Evolutionary conservation across 306 rosid species (phyloP), one percentile per base, ranked within the genome.

Genomic region (Herpetospermum pedunculosum): DNA sequence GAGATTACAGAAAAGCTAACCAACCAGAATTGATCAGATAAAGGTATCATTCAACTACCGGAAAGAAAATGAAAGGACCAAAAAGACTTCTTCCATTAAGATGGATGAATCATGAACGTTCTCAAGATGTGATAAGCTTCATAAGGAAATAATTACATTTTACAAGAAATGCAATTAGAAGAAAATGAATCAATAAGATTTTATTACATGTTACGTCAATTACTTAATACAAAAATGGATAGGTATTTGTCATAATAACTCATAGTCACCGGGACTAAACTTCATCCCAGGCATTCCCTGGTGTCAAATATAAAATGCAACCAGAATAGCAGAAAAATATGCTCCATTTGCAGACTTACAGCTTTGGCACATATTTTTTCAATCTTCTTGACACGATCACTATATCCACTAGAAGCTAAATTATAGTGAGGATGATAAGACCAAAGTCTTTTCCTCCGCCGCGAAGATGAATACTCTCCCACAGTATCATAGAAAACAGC

Each of bases 381-480:
- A 32, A 78, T 70, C 85, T 74, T 81, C 80, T 62, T 77, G 60
- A 48, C 77, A 76, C 55, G 37, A 72, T 77, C 81, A 69, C 78
- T 67, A 76, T 58, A 71, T 30, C 79, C 82, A 77, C 38, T 80
- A 55, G 73, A 63, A 79, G 79, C 78, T 63, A 34, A 68, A 63
- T 62, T 68, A 77, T 76, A 81, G 32, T 70, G 67, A 18, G 79
- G 77, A 82, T 62, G 55, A 50, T 67, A 63, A 46, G 91, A 89
- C 99, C 97, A 91, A 68, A 81, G 78, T 82, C 85, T 87, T 78
- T 75, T 76, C 82, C 87, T 87, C 79, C 97, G 86, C 96, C 99
- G 89, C 59, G 84, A 60, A 84, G 77, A 81, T 28, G 83, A 38
- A 84, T 75, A 82, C 11, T 89, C 96, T 11, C 81, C 81, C 62